A percentile compares a stretch with the other conserved stretches of the same genome.
These are phyloP conservation scores for Eucalyptus shirleyi DNA, from an alignment of 345 rosid species.

Conservation along the genomic window DNA sequence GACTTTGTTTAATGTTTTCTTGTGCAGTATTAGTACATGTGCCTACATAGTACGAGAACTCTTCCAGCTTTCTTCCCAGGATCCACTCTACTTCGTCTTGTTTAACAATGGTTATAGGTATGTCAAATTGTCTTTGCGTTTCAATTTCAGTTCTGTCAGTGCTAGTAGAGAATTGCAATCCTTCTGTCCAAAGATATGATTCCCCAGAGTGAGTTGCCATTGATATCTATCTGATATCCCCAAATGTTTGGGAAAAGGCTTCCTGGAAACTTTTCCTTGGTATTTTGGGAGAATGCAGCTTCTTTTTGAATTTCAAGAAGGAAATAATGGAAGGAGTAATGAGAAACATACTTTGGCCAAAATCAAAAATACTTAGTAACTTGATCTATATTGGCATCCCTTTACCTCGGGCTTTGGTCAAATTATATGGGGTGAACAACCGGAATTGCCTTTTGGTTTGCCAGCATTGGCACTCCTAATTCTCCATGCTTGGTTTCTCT, in stretches of 20 bases:
- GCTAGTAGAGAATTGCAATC: not conserved
- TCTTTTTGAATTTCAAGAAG: not conserved
- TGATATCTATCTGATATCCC: not conserved
- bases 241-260: not conserved
- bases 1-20: not conserved
- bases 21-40: conserved; percentile 60
- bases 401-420: not conserved
- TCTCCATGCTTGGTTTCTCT: not conserved
- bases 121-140: not conserved
- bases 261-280: not conserved
- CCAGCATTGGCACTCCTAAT: not conserved
- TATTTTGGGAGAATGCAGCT: not conserved
- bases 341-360: not conserved
- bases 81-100: conserved; percentile 61
- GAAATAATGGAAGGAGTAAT: not conserved
- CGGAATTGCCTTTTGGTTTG: not conserved
- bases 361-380: not conserved
- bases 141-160: not conserved
- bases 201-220: not conserved
- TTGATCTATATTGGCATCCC: not conserved
- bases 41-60: conserved; percentile 50
- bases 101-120: conserved; percentile 40
- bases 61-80: conserved; percentile 38
- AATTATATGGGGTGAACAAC: not conserved
- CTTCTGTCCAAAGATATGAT: not conserved